These are phyloP conservation scores for Anthostomella pinea DNA, from an alignment of 2,329 filamentous ascomycete genomes.

Conservation along the genomic window DNA sequence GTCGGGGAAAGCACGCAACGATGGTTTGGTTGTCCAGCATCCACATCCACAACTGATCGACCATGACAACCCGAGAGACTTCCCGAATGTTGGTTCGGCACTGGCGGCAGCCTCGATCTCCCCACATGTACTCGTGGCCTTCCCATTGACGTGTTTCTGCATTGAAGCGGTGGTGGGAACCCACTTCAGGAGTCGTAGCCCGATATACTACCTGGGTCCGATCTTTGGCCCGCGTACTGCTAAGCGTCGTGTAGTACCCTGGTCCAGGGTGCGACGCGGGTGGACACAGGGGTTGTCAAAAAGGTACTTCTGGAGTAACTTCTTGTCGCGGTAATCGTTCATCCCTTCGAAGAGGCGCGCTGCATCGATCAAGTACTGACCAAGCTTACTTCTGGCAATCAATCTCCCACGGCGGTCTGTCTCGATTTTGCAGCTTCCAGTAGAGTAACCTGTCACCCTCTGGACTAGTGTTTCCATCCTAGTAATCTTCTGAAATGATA, in stretches of 20 bases:
- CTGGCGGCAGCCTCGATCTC: neutral
- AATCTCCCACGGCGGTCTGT: too few relatives aligned
- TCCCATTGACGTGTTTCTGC: conserved; percentile 1
- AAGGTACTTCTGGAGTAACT: conserved; percentile 10
- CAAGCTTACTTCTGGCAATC: conserved; percentile 1
- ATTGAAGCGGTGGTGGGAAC: conserved; percentile 1
- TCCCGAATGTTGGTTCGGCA: conserved; percentile 5
- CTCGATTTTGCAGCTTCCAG: too few relatives aligned
- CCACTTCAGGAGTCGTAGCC: conserved; percentile 8
- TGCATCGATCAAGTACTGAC: conserved; percentile 8
- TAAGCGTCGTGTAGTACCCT: conserved; percentile 30
- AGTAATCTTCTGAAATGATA: too few relatives aligned
- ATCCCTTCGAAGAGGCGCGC: conserved; percentile 11
- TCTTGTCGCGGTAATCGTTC: conserved; percentile 10
- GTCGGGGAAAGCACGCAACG: conserved; percentile 36
- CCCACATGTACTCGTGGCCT: neutral
- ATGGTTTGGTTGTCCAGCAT: conserved; percentile 30
- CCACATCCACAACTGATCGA: conserved; percentile 21
- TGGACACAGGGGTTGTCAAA: conserved; percentile 21
- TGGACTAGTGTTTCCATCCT: too few relatives aligned
- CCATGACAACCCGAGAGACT: conserved; percentile 16
- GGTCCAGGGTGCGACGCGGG: conserved; percentile 30
- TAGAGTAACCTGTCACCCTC: too few relatives aligned
- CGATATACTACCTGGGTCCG: conserved; percentile 16
- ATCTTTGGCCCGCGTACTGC: conserved; percentile 25